phyloP scores from a whole-genome alignment of 768 basidiomycete species.

The Serendipita indica region DNA sequence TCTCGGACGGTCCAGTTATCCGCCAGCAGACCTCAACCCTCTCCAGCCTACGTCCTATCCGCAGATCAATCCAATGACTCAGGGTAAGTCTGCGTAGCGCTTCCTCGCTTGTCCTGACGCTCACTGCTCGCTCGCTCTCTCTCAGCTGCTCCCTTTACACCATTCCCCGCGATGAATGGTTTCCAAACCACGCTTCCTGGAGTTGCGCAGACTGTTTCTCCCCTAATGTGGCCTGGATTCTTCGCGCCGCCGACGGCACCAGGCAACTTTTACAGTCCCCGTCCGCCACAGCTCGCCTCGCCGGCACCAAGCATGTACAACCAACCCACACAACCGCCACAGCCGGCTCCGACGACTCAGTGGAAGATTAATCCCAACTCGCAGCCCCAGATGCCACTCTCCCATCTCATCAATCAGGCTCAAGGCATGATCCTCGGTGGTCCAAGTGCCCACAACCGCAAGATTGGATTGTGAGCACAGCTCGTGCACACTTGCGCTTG shows the following conservation, averaged over 20 bases:
- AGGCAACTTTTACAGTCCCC: background rate
- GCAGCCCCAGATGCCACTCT: constrained; percentile 1
- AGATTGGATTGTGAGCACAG: constrained; percentile 15
- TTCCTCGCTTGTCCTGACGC: background rate
- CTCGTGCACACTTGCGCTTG: background rate
- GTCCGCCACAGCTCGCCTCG: background rate
- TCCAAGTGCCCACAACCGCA: constrained; percentile 21
- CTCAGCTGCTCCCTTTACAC: background rate
- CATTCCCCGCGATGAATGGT: background rate
- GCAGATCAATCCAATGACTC: constrained; percentile 2
- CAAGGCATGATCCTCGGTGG: constrained; percentile 11
- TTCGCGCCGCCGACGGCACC: background rate
- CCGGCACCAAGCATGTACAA: background rate
- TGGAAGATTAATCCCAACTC: constrained; percentile 8
- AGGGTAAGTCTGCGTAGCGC: background rate
- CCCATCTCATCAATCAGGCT: background rate
- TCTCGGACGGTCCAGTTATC: background rate
- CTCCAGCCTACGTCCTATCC: background rate
- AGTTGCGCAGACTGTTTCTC: background rate
- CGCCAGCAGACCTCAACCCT: background rate
- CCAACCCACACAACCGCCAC: background rate
- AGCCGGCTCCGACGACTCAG: background rate
- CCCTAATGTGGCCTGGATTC: constrained; percentile 4
- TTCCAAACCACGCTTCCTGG: background rate
- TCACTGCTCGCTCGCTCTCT: background rate